These are phyloP conservation scores for Penicillium sp. DNA, from an alignment of 2,329 filamentous ascomycete species.

Conservation along the genomic window DNA sequence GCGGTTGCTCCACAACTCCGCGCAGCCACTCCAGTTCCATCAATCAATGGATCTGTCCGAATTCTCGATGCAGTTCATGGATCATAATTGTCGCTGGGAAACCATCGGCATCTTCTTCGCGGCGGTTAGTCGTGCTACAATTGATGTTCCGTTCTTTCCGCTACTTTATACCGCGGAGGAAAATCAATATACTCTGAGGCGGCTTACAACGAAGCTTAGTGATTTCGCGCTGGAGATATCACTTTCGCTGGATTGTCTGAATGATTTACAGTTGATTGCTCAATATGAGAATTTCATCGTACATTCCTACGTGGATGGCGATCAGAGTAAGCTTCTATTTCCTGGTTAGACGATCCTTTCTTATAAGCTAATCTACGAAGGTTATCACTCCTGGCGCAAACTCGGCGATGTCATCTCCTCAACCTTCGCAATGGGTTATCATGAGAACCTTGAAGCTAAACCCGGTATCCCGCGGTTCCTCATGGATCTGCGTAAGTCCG, in stretches of 20 bases:
- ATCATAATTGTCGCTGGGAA: conserved; percentile 39
- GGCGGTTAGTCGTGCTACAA: conserved; percentile 35
- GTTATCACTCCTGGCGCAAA: conserved; percentile 48
- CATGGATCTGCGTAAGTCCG: conserved; percentile 38
- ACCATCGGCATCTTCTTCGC: conserved; percentile 41
- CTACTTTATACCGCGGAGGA: conserved; percentile 29
- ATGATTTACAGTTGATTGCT: conserved; percentile 47
- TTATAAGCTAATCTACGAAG: conserved; percentile 22
- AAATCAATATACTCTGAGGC: conserved; percentile 26
- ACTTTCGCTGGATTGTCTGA: conserved; percentile 36
- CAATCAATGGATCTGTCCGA: conserved; percentile 11
- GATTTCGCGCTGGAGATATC: conserved; percentile 41
- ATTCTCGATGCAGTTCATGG: conserved; percentile 26
- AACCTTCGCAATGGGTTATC: conserved; percentile 48
- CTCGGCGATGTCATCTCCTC: conserved; percentile 50
- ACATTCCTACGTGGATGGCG: conserved; percentile 46
- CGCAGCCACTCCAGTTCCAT: conserved; percentile 17
- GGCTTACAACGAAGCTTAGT: conserved; percentile 28
- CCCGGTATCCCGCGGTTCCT: conserved; percentile 37
- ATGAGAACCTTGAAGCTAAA: conserved; percentile 40
- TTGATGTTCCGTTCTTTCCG: conserved; percentile 32
- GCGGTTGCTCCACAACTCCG: conserved; percentile 23
- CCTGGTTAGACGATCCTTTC: not conserved
- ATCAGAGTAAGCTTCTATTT: conserved; percentile 41
- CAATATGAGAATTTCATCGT: conserved; percentile 52